Base-by-base conservation (phyloP, 768 basidiomycete species). In the Wakefieldia striispora region DNA sequence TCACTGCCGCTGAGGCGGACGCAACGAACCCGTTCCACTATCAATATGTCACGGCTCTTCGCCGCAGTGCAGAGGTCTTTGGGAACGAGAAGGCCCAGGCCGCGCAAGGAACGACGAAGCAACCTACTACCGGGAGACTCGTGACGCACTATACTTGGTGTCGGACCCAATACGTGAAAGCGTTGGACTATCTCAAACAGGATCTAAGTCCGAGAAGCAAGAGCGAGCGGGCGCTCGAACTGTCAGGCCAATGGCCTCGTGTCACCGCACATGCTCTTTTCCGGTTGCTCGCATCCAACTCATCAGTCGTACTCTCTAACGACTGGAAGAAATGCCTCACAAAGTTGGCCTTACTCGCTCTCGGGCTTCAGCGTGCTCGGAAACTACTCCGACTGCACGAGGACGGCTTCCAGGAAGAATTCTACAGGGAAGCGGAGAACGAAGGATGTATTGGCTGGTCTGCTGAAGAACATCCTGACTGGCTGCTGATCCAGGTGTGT, bases 311-410 rank as follows among this genome's bases (percentile, higher is more conserved):
- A 6, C 45, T 67, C 16, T 37, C 60, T 2, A 23, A 39, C 14
- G 10, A 47, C 13, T 76, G 74, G 75, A 45, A 50, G 47, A 36
- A 50, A 13, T 56, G 41, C 40, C 50, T 76, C 33, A 55, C 58
- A 16, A 21, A 29, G 12, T 55, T 74, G n/a, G 71, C 61, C 2
- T 47, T 61, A 44, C 46, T 58, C 2, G 50, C 64, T 23, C 52
- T 75, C 7, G 53, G 56, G 24, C 56, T 67, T 31, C 75, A 76
- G 47, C 68, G 68, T 31, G 57, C 69, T n/a, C 65, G 64, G 20
- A 67, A 72, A 29, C 47, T 73, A 24, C 45, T 70, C 37, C 48
- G 40, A 7, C 52, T 65, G n/a, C 56, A 55, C 3, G 16, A 27
- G 21, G 43, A 48, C 16, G 39, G 19, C 12, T 35, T 48, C 13